Conservation (phyloP, 2,329 filamentous ascomycete species). For the Ceratocystis diversiconidia region DNA sequence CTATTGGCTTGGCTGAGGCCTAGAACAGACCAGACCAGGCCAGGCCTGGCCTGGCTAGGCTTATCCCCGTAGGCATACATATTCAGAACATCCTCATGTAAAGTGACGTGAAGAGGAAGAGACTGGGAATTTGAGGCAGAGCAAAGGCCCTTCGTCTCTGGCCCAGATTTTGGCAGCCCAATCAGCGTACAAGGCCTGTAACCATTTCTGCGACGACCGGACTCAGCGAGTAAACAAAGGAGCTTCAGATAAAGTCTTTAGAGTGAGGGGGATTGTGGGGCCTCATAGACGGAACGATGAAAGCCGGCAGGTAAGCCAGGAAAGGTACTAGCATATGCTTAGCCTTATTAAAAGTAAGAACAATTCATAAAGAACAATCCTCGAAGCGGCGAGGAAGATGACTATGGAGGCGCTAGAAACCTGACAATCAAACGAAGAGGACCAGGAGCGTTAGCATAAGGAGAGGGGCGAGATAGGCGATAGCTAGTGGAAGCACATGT, state of each 20-base stretch:
- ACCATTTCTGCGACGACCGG: background rate
- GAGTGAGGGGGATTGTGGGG: too few species aligned
- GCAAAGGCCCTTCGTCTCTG: background rate
- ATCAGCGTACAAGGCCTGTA: too few species aligned
- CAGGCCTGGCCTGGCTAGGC: background rate
- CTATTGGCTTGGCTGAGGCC: slow-evolving; percentile 1
- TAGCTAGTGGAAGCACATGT: background rate
- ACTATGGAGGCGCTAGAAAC: background rate
- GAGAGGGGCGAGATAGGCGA: background rate
- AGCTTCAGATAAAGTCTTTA: background rate
- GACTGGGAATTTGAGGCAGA: background rate
- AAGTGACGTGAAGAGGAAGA: background rate
- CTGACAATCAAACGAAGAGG: background rate
- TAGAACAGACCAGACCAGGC: background rate
- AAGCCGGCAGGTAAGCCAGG: background rate
- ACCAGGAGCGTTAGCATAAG: background rate
- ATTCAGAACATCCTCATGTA: background rate
- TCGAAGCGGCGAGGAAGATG: background rate
- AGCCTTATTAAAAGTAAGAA: background rate
- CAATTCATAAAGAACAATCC: background rate
- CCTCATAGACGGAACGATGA: background rate
- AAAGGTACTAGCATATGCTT: background rate
- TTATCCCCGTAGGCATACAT: background rate
- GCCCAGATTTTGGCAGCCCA: too few species aligned
- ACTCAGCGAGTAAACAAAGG: background rate